These are phyloP conservation scores for Dothideomycetes sp. DNA, from an alignment of 2,329 filamentous ascomycete species.

Conservation along the genomic window DNA sequence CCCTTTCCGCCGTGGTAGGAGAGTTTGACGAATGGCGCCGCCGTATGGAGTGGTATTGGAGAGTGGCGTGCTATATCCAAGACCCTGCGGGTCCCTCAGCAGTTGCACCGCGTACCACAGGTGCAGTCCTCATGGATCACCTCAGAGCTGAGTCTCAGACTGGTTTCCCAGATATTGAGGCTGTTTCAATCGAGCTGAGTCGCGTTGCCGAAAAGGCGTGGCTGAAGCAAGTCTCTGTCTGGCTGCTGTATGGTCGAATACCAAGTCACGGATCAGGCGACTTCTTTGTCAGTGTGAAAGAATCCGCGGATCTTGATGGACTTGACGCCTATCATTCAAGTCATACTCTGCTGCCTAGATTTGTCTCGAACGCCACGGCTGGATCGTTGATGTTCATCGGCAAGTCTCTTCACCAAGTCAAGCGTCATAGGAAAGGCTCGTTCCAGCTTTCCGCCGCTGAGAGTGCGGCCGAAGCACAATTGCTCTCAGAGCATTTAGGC, in stretches of 20 bases:
- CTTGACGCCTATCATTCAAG: constrained; percentile 43
- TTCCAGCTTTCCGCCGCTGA: constrained; percentile 4
- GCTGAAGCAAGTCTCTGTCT: constrained; percentile 81
- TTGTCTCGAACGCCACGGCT: constrained; percentile 64
- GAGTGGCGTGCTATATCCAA: constrained; percentile 58
- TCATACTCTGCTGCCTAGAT: constrained; percentile 58
- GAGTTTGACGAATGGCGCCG: constrained; percentile 84
- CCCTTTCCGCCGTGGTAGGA: constrained; percentile 69
- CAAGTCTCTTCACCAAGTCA: constrained; percentile 73
- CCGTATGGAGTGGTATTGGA: constrained; percentile 77
- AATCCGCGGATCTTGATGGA: constrained; percentile 15
- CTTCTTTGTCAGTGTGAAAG: constrained; percentile 60
- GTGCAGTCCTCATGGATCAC: constrained; percentile 62
- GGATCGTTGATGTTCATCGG: constrained; percentile 85
- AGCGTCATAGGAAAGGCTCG: constrained; percentile 2
- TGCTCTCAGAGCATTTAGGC: constrained; percentile 57
- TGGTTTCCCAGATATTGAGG: constrained; percentile 77
- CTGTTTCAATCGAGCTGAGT: constrained; percentile 62
- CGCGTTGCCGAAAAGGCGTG: constrained; percentile 75
- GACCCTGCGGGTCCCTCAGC: not conserved
- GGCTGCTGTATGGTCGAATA: constrained; percentile 79
- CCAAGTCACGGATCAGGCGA: constrained; percentile 69
- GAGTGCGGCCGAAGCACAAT: constrained; percentile 39
- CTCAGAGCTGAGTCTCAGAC: constrained; percentile 70
- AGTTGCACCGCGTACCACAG: constrained; percentile 15